These are phyloP conservation scores for Furcasterigmium sp. DNA, from an alignment of 2,329 filamentous ascomycete species.

Conservation along the genomic window DNA sequence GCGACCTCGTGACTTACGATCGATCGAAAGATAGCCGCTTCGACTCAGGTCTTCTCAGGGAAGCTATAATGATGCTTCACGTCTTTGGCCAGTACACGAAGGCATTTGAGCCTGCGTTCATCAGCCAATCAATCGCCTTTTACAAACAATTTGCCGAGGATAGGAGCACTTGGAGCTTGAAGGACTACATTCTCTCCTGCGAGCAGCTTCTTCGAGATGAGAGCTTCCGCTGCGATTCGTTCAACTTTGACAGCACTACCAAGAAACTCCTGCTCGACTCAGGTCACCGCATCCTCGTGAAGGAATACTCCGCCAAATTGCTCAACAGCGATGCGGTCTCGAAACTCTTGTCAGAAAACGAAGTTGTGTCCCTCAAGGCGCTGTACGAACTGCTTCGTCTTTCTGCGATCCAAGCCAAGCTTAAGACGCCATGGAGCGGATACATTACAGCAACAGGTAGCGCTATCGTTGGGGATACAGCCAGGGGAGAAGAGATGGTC, in stretches of 20 bases:
- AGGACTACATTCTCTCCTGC: conserved; percentile 69
- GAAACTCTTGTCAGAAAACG: conserved; percentile 66
- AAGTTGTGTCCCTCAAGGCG: conserved; percentile 64
- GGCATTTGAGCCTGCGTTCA: conserved; percentile 72
- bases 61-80: conserved; percentile 77
- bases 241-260: conserved; percentile 78
- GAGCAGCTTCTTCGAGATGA: conserved; percentile 67
- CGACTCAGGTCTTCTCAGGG: conserved; percentile 61
- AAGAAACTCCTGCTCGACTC: conserved; percentile 69
- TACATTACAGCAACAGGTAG: conserved; percentile 76
- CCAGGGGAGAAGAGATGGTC: conserved; percentile 80
- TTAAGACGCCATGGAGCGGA: conserved; percentile 69
- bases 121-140: conserved; percentile 62
- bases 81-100: conserved; percentile 76
- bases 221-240: conserved; percentile 69
- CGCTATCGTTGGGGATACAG: conserved; percentile 73
- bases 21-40: conserved; percentile 53
- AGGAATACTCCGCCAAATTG: conserved; percentile 60
- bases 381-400: conserved; percentile 75
- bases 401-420: conserved; percentile 61
- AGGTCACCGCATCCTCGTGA: conserved; percentile 69
- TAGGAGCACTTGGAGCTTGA: conserved; percentile 58
- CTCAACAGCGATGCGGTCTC: conserved; percentile 63
- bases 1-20: conserved; percentile 69
- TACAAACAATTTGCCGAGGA: conserved; percentile 65